A percentile compares a stretch with the other conserved stretches of the same genome.
These are phyloP conservation scores for Diaporthe citriasiana DNA, from an alignment of 2,329 filamentous ascomycete genomes.

Conservation along the genomic window DNA sequence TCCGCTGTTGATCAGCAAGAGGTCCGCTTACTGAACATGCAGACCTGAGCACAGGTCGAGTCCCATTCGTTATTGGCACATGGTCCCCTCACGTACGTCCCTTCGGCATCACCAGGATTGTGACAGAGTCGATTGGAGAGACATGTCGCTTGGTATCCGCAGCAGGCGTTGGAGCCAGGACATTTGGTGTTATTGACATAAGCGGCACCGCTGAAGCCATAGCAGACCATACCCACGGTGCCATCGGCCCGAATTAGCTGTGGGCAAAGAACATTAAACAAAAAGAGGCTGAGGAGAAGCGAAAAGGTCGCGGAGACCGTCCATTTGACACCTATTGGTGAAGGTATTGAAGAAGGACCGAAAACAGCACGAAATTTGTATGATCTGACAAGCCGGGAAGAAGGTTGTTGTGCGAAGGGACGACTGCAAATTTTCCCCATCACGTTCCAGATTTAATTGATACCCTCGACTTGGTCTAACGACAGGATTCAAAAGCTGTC, in stretches of 20 bases:
- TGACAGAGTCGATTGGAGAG: conserved; percentile 5
- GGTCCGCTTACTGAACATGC: conserved; percentile 10
- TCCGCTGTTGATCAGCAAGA: background rate
- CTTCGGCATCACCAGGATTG: conserved; percentile 5
- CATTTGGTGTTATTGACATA: conserved; percentile 1
- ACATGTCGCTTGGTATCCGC: background rate
- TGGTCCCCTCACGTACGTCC: conserved; percentile 1
- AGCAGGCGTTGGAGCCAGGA: conserved; percentile 21
- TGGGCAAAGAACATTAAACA: background rate
- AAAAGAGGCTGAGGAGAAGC: background rate
- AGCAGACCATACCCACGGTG: conserved; percentile 21
- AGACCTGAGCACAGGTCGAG: conserved; percentile 24
- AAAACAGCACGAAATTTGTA: background rate
- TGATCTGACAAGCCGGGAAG: background rate
- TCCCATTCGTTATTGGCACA: conserved; percentile 22
- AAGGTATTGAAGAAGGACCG: background rate
- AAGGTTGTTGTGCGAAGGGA: background rate
- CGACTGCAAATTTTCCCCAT: background rate
- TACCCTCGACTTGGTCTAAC: background rate
- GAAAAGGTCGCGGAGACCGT: background rate
- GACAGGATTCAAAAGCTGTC: background rate
- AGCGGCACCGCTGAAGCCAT: conserved; percentile 8
- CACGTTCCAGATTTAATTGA: background rate
- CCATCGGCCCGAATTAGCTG: background rate
- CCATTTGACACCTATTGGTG: background rate